Base-by-base conservation (phyloP, 2,329 filamentous ascomycete genomes). In the Truncatella angustata region DNA sequence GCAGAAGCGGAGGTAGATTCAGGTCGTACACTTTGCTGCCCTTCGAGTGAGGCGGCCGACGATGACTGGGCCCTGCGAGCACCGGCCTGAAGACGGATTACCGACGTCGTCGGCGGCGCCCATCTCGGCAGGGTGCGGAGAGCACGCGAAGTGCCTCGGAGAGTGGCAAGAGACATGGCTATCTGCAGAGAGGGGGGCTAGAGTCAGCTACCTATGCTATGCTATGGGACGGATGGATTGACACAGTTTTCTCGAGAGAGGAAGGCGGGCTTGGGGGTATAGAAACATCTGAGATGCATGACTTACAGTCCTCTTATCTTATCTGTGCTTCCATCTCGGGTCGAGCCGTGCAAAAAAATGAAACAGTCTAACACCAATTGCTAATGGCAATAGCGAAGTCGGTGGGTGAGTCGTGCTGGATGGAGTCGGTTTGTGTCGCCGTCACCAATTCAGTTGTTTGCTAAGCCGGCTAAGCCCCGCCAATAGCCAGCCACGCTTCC, bases 11-110 rank as follows among this genome's bases (percentile, higher is more conserved):
- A 53, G 18, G 40, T 37, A 49, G 46, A 49, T 37, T 49, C 26
- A 44, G 52, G 45, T 34, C 73, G 37, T 63, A 86, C 82, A 73
- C 78, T 76, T 62, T 86, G 83, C 67, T 86, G 83, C 56, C 77
- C 73, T 52, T 86, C 83, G 51, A 73, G 66, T 32, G 70, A 66
- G 50, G 73, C 63, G 39, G 40, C 49, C 26, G 49, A 34, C 45
- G 80, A 78, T 37, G 79, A 80, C 51, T 76, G 70, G 32, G 64
- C 62, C 61, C 72, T 71, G 57, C 63, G 69, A 56, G 66, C 60
- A 21, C 55, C 48, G 53, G 59, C 20, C 30, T 47, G 42, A 59
- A 26, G 35, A 10, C 20, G 16, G 6, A 24, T 50, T 58, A 30
- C 28, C 54, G 59, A 54, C 48, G 59, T 53, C 44, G 54, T 30